phyloP scores from a whole-genome alignment of 2,329 filamentous ascomycete species.

The Phialophora expanda region DNA sequence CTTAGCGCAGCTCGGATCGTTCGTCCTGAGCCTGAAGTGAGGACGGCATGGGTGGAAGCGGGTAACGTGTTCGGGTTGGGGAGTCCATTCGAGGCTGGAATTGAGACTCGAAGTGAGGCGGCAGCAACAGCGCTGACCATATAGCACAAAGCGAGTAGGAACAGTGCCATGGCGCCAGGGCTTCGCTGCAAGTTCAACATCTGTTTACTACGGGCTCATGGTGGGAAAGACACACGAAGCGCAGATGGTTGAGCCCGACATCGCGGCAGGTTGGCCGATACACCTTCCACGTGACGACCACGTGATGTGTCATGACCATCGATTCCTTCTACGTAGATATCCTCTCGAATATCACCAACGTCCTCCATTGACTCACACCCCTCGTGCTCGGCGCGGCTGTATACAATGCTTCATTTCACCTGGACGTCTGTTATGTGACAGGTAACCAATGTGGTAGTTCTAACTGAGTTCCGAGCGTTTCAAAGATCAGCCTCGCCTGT shows the following conservation, averaged over 20 bases:
- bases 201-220: background rate
- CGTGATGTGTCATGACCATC: no score
- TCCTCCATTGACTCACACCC: no score
- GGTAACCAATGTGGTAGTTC: no score
- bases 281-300: background rate
- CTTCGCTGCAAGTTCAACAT: background rate
- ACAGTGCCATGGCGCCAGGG: background rate
- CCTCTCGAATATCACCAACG: no score
- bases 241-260: background rate
- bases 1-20: conserved; percentile 54
- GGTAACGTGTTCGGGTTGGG: conserved; percentile 49
- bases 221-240: background rate
- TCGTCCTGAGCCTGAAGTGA: conserved; percentile 49
- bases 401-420: background rate
- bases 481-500: no score
- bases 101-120: conserved; percentile 42
- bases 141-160: background rate
- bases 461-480: no score
- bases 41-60: conserved; percentile 59
- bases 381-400: background rate
- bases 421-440: no score
- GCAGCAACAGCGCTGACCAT: conserved; percentile 9
- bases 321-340: no score
- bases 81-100: conserved; percentile 51
- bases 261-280: background rate